A percentile compares a stretch with the other conserved stretches of the same genome.
These are phyloP conservation scores for Euphorbia celastroides DNA, from an alignment of 441 rosid species.

Conservation along the genomic window DNA sequence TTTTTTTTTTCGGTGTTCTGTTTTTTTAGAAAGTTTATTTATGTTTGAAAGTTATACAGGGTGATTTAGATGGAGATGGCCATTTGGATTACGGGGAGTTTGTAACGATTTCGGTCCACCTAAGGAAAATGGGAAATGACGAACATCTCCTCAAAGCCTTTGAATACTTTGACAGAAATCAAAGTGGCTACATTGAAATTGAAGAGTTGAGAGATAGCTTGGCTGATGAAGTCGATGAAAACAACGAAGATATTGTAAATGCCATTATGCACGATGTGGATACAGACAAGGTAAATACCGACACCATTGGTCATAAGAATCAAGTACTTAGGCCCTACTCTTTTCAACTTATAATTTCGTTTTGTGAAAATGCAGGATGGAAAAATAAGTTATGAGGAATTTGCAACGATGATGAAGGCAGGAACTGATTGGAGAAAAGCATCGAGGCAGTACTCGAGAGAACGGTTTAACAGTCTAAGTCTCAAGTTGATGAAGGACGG, in stretches of 20 bases:
- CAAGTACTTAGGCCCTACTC: background rate
- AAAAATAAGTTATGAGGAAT: constrained; percentile 81
- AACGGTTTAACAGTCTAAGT: constrained; percentile 78
- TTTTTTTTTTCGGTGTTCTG: background rate
- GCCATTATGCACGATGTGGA: constrained; percentile 94
- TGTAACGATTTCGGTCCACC: constrained; percentile 81
- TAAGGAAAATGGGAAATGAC: constrained; percentile 74
- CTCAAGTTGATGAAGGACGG: constrained; percentile 81
- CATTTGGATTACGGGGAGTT: constrained; percentile 72
- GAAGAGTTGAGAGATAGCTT: constrained; percentile 75
- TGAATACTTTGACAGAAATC: constrained; percentile 65
- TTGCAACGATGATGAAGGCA: constrained; percentile 86
- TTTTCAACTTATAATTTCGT: background rate
- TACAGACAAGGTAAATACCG: constrained; percentile 58
- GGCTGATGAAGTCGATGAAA: constrained; percentile 57
- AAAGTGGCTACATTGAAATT: constrained; percentile 68
- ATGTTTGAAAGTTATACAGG: constrained; percentile 32
- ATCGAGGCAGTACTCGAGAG: constrained; percentile 83
- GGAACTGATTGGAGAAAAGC: constrained; percentile 98
- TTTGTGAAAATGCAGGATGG: constrained; percentile 56
- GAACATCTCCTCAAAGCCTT: constrained; percentile 89
- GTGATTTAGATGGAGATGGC: constrained; percentile 85
- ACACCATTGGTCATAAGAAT: background rate
- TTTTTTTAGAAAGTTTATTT: background rate
- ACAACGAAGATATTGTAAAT: constrained; percentile 61